These are phyloP conservation scores for Diplodia mutila DNA, from an alignment of 2,329 filamentous ascomycete genomes.

Conservation along the genomic window DNA sequence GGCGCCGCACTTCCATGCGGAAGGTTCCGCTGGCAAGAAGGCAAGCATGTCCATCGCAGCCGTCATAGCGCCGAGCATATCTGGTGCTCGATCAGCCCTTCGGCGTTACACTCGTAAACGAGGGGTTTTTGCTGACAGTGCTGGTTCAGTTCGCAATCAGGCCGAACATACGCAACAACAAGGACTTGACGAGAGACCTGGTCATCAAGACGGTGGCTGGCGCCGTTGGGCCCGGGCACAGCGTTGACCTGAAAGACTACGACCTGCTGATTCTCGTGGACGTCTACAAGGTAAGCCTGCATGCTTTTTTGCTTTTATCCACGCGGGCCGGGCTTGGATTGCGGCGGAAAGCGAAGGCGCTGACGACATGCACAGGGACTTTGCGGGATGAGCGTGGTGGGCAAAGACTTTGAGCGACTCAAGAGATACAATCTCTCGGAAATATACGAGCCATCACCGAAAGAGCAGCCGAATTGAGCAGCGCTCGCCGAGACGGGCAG, in stretches of 20 bases:
- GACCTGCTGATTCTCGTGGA: conserved; percentile 81
- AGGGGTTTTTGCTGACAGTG: conserved; percentile 6
- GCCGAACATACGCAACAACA: conserved; percentile 75
- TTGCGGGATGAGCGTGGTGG: conserved; percentile 79
- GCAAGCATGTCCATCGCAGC: conserved; percentile 43
- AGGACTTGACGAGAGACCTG: conserved; percentile 65
- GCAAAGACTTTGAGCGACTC: conserved; percentile 71
- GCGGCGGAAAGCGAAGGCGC: conserved; percentile 27
- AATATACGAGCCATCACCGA: conserved; percentile 61
- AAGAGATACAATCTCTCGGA: conserved; percentile 80
- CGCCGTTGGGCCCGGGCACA: conserved; percentile 68
- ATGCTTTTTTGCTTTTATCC: conserved; percentile 21
- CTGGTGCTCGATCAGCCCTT: neutral
- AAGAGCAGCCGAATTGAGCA: conserved; percentile 33
- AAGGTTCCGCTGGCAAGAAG: conserved; percentile 55
- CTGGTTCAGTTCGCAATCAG: conserved; percentile 77
- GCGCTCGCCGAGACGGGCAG: neutral
- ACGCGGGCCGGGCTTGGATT: neutral
- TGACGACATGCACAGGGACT: conserved; percentile 59
- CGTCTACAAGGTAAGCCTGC: conserved; percentile 70
- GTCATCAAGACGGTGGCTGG: conserved; percentile 74
- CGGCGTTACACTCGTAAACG: conserved; percentile 6
- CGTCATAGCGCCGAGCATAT: neutral
- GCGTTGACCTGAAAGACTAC: conserved; percentile 75
- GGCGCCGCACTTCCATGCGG: conserved; percentile 63